phyloP scores from a whole-genome alignment of 139 green algal species.

The Ettlia oleoabundans region DNA sequence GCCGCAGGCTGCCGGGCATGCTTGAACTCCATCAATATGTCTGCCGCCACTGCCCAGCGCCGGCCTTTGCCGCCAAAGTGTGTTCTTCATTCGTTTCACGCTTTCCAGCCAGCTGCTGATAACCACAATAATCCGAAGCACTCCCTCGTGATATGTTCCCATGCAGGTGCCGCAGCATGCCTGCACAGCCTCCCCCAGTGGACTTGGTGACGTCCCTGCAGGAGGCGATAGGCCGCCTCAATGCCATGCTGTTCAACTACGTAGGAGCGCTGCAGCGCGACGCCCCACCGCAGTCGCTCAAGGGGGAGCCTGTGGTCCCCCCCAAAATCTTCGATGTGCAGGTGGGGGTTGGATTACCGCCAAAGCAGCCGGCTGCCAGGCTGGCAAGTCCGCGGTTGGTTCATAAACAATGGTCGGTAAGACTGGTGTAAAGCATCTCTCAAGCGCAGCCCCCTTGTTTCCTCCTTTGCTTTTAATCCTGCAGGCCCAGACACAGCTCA shows the following conservation, averaged over 20 bases:
- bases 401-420: no score
- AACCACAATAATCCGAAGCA: no score
- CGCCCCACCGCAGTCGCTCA: conserved; percentile 13
- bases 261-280: conserved; percentile 44
- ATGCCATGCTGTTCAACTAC: conserved; percentile 39
- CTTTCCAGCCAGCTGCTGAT: no score
- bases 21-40: no score
- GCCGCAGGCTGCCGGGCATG: no score
- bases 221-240: conserved; percentile 26
- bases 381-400: background rate
- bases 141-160: background rate
- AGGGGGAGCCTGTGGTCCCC: conserved; percentile 9
- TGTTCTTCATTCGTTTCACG: no score
- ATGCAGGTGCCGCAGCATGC: background rate
- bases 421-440: no score
- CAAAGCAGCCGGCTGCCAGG: no score
- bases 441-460: background rate
- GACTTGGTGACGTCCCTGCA: conserved; percentile 30
- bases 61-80: no score
- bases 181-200: background rate
- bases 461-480: background rate
- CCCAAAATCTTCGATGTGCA: conserved; percentile 5
- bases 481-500: conserved; percentile 29
- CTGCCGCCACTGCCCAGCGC: no score
- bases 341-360: no score